Conservation (phyloP, 2,329 filamentous ascomycete species). For the Pestalotiopsis sp. region DNA sequence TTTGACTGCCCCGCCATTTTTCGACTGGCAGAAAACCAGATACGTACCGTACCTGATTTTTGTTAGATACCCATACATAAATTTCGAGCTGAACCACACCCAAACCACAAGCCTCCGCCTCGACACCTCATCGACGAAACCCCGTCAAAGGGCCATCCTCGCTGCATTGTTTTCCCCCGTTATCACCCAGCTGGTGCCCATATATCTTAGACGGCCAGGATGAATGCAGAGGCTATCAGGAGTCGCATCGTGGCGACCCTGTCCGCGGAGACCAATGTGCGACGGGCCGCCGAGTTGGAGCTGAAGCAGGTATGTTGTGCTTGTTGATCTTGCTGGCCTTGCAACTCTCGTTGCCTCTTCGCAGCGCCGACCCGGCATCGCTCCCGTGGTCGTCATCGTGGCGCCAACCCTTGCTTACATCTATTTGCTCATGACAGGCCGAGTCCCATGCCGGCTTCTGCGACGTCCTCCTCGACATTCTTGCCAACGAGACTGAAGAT, state of each 20-base stretch:
- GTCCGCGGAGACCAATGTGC: slow-evolving; percentile 70
- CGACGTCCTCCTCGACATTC: slow-evolving; percentile 85
- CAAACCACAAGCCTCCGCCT: neutral
- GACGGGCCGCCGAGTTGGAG: slow-evolving; percentile 76
- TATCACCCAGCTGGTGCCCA: neutral
- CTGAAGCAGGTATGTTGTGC: slow-evolving; percentile 71
- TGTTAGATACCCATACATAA: slow-evolving; percentile 5
- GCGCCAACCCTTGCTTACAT: slow-evolving; percentile 11
- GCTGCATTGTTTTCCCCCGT: neutral
- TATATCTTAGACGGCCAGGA: slow-evolving; percentile 37
- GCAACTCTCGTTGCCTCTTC: neutral
- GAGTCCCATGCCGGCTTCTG: slow-evolving; percentile 89
- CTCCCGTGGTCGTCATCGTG: neutral
- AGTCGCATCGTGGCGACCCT: slow-evolving; percentile 77
- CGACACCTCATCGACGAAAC: slow-evolving; percentile 4
- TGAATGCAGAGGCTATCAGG: slow-evolving; percentile 75
- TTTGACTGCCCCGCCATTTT: slow-evolving; percentile 11
- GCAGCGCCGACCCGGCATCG: neutral
- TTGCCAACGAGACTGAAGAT: slow-evolving; percentile 83
- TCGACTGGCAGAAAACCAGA: slow-evolving; percentile 8
- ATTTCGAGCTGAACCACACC: slow-evolving; percentile 11
- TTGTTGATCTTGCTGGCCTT: neutral
- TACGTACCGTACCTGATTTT: slow-evolving; percentile 7
- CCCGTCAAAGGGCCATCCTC: slow-evolving; percentile 12
- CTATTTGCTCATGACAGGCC: slow-evolving; percentile 56